A percentile compares a stretch with the other conserved stretches of the same genome.
These are phyloP conservation scores for Posidonia australis DNA, from an alignment of 106 monocot genomes.

Conservation along the genomic window DNA sequence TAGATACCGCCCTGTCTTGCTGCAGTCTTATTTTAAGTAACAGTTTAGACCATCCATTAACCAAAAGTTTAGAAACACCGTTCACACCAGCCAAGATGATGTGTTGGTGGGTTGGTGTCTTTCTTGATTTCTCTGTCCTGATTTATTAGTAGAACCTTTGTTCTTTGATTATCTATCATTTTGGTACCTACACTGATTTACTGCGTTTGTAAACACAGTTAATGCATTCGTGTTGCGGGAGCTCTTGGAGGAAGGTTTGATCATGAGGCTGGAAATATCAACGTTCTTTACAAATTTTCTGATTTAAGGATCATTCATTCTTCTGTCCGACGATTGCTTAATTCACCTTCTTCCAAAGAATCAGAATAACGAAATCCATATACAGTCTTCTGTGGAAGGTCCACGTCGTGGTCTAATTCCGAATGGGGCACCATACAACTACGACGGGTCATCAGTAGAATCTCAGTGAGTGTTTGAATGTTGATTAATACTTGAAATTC, in stretches of 20 bases:
- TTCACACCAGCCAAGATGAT: too few species aligned
- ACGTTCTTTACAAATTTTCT: conserved; percentile 62
- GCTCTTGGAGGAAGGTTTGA: conserved; percentile 98
- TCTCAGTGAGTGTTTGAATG: conserved; percentile 32
- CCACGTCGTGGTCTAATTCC: conserved; percentile 90
- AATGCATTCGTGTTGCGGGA: conserved; percentile 66
- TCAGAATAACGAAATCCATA: conserved; percentile 54
- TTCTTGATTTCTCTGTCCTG: too few species aligned
- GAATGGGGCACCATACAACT: conserved; percentile 60
- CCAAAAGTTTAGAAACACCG: too few species aligned
- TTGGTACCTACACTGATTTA: not conserved
- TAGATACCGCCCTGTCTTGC: too few species aligned
- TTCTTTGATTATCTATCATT: not conserved
- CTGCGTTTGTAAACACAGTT: conserved; percentile 32
- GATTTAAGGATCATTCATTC: conserved; percentile 53
- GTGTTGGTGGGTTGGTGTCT: too few species aligned
- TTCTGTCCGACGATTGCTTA: conserved; percentile 80
- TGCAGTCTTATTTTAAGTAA: too few species aligned
- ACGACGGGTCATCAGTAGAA: conserved; percentile 88
- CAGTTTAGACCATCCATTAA: too few species aligned
- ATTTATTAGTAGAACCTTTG: too few species aligned
- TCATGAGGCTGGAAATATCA: conserved; percentile 91
- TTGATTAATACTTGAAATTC: too few species aligned
- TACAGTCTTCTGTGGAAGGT: conserved; percentile 59
- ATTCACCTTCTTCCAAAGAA: conserved; percentile 80